Evolutionary conservation across 140 eudicot species (phyloP).

Genomic region (Senecio squalidus): DNA sequence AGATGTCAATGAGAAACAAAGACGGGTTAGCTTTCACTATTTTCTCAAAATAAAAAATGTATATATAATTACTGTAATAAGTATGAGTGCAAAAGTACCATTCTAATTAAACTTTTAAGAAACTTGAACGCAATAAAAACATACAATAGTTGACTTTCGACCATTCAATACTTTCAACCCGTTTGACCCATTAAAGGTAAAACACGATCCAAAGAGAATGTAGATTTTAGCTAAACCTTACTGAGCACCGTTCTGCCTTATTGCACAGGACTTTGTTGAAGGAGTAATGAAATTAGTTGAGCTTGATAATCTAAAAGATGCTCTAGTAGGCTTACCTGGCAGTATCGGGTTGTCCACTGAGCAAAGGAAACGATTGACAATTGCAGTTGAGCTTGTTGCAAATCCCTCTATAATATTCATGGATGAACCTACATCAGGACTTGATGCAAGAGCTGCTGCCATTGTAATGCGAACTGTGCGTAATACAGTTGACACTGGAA

Average conservation of each 20-base stretch:
- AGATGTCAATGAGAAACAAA: conserved; percentile 47
- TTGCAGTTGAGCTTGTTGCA: no score
- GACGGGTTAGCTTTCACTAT: conserved; percentile 35
- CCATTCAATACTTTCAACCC: no score
- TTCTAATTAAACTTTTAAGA: no score
- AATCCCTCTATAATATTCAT: no score
- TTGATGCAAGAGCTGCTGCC: no score
- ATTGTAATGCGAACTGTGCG: no score
- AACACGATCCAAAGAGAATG: no score
- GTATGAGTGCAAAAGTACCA: not conserved
- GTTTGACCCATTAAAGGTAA: no score
- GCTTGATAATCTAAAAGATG: conserved; percentile 58
- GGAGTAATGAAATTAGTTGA: conserved; percentile 85
- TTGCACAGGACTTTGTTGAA: conserved; percentile 71
- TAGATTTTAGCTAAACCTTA: not conserved
- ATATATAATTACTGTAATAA: not conserved
- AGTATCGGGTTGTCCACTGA: conserved; percentile 78
- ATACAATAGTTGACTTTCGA: not conserved
- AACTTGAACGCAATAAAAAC: not conserved
- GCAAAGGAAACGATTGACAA: no score
- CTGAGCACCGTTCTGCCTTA: not conserved
- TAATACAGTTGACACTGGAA: no score
- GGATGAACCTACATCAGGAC: no score
- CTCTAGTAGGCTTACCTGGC: conserved; percentile 86
- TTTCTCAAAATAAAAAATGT: not conserved